Conservation (phyloP, 2,329 filamentous ascomycete genomes). For the Talaromyces sp. region DNA sequence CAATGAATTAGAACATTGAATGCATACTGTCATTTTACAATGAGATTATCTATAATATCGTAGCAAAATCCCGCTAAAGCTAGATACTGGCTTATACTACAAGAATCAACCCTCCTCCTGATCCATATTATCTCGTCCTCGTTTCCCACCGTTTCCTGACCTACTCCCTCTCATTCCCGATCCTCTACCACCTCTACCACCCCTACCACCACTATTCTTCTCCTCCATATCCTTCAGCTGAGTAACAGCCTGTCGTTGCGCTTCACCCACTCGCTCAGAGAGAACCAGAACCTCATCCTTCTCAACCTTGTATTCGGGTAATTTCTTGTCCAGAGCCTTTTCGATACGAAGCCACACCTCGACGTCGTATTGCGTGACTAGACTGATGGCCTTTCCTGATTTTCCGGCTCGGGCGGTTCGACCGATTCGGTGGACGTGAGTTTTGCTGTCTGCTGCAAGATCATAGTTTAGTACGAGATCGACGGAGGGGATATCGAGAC, state of each 20-base stretch:
- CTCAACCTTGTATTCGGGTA: slow-evolving; percentile 64
- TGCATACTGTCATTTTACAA: not conserved
- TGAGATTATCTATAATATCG: not conserved
- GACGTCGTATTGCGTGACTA: slow-evolving; percentile 86
- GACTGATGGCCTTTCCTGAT: slow-evolving; percentile 71
- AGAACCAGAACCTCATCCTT: slow-evolving; percentile 87
- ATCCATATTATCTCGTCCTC: slow-evolving; percentile 67
- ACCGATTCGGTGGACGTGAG: slow-evolving; percentile 85
- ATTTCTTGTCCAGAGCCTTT: slow-evolving; percentile 72
- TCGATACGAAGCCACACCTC: slow-evolving; percentile 81
- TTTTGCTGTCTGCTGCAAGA: slow-evolving; percentile 79
- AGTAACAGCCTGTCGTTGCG: slow-evolving; percentile 71
- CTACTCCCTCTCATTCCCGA: slow-evolving; percentile 46
- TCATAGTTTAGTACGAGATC: slow-evolving; percentile 85
- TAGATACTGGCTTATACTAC: not conserved
- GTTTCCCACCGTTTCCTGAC: slow-evolving; percentile 44
- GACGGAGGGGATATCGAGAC: slow-evolving; percentile 89
- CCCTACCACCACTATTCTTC: slow-evolving; percentile 50
- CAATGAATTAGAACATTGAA: slow-evolving; percentile 6
- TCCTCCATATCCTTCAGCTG: slow-evolving; percentile 82
- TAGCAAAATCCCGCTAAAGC: not conserved
- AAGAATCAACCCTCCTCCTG: slow-evolving; percentile 62
- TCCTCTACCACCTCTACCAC: slow-evolving; percentile 43
- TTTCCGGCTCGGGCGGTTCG: slow-evolving; percentile 85
- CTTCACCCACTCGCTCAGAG: slow-evolving; percentile 72